Percentiles rank a stretch among this genome's conserved stretches.
phyloP scores from a whole-genome alignment of 2,329 filamentous ascomycete species.

The Colletotrichum gloeosporioides region DNA sequence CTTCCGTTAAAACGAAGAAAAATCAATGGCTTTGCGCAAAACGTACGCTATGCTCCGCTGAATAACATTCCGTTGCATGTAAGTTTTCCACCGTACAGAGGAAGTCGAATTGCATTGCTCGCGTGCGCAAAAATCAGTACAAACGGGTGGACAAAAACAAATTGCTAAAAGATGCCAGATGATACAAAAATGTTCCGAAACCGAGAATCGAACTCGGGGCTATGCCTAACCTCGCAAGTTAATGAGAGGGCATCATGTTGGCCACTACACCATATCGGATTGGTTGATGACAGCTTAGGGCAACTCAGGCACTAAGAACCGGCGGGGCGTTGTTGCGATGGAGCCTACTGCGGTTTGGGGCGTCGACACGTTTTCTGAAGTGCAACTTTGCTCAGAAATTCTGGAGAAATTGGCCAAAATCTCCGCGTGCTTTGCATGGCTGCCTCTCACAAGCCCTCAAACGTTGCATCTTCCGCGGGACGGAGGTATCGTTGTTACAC shows the following conservation, averaged over 20 bases:
- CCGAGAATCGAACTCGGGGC: constrained; percentile 18
- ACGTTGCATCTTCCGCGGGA: neutral
- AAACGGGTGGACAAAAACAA: no score
- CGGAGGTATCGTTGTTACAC: neutral
- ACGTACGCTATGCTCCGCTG: neutral
- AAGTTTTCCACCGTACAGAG: neutral
- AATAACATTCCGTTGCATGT: neutral
- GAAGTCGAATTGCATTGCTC: neutral
- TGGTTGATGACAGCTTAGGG: accelerated
- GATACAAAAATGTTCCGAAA: neutral
- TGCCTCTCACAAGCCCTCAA: neutral
- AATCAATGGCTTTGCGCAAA: neutral
- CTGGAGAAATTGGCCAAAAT: accelerated
- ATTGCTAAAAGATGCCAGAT: neutral
- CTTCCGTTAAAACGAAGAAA: no score
- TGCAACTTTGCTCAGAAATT: neutral
- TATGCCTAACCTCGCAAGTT: neutral
- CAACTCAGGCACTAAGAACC: accelerated
- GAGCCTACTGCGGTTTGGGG: neutral
- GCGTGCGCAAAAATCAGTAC: neutral
- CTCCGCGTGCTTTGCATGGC: accelerated
- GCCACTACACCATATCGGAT: constrained; percentile 20
- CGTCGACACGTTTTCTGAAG: neutral
- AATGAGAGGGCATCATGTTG: constrained; percentile 17
- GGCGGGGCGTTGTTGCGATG: no score